A percentile compares a stretch with the other conserved stretches of the same genome.
phyloP scores from a whole-genome alignment of 1,284 basidiomycete genomes.

The Apiotrichum sp. region DNA sequence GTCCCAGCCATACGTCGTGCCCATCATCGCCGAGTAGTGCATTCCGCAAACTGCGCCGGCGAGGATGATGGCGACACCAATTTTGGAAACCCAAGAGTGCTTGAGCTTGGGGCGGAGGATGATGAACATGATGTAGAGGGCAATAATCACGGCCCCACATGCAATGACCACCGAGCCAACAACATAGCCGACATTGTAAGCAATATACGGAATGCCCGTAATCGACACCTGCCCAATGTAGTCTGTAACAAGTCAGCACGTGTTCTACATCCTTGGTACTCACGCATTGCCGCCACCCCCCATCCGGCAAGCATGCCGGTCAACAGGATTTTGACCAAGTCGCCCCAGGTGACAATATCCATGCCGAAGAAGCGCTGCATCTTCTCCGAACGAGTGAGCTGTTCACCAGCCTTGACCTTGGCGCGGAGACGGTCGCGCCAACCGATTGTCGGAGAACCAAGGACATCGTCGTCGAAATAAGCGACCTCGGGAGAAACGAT shows the following conservation, averaged over 20 bases:
- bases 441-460: neutral
- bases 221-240: constrained; percentile 51
- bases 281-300: constrained; percentile 50
- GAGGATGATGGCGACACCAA: constrained; percentile 45
- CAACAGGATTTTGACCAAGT: constrained; percentile 45
- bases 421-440: constrained; percentile 14
- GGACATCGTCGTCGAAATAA: constrained; percentile 9
- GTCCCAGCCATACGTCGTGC: constrained; percentile 41
- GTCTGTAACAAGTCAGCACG: constrained; percentile 36
- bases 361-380: constrained; percentile 37
- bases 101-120: constrained; percentile 50
- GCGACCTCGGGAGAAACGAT: neutral
- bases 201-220: constrained; percentile 45
- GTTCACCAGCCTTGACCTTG: constrained; percentile 11
- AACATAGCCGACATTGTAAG: constrained; percentile 43
- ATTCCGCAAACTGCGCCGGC: constrained; percentile 45
- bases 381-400: constrained; percentile 13
- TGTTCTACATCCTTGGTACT: neutral
- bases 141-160: constrained; percentile 45
- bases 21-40: constrained; percentile 46
- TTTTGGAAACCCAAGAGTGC: constrained; percentile 47
- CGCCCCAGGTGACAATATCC: constrained; percentile 42
- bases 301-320: constrained; percentile 48
- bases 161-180: constrained; percentile 49
- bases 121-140: constrained; percentile 51